Percentiles rank a stretch among this genome's conserved stretches.
Evolutionary conservation across 2,329 filamentous ascomycete genomes (phyloP).

Genomic region (Didymosphaeria variabile): DNA sequence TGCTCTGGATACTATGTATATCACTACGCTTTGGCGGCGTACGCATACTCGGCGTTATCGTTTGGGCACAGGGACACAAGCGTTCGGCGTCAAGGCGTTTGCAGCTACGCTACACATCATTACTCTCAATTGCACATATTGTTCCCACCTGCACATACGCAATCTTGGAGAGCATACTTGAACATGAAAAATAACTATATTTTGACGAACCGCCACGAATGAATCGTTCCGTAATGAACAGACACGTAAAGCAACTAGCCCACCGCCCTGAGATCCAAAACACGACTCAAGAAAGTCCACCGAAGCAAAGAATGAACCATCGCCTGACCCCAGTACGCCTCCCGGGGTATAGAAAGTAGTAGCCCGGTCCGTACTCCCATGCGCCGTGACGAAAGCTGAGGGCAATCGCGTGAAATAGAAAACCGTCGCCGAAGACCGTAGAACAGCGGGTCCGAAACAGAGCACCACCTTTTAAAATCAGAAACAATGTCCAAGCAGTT

Average conservation of each 20-base stretch:
- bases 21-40: background rate
- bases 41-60: slow-evolving; percentile 10
- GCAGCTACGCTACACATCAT: too few species aligned
- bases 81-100: background rate
- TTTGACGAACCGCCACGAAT: too few species aligned
- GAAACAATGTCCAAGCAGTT: too few species aligned
- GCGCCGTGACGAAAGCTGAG: slow-evolving; percentile 1
- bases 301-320: background rate
- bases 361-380: slow-evolving; percentile 4
- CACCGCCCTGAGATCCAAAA: background rate
- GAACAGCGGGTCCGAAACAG: background rate
- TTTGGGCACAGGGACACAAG: background rate
- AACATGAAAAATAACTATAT: too few species aligned
- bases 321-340: slow-evolving; percentile 2
- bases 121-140: background rate
- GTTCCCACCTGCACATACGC: too few species aligned
- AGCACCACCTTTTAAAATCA: too few species aligned
- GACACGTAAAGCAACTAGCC: too few species aligned
- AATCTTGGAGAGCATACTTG: too few species aligned
- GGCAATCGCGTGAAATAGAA: background rate
- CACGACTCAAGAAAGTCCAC: background rate
- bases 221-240: too few species aligned
- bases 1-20: background rate
- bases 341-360: slow-evolving; percentile 12
- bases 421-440: background rate